Percentiles rank a stretch among this genome's conserved stretches.
Evolutionary conservation across 106 monocot species (phyloP).

Genomic region (Allium fistulosum): DNA sequence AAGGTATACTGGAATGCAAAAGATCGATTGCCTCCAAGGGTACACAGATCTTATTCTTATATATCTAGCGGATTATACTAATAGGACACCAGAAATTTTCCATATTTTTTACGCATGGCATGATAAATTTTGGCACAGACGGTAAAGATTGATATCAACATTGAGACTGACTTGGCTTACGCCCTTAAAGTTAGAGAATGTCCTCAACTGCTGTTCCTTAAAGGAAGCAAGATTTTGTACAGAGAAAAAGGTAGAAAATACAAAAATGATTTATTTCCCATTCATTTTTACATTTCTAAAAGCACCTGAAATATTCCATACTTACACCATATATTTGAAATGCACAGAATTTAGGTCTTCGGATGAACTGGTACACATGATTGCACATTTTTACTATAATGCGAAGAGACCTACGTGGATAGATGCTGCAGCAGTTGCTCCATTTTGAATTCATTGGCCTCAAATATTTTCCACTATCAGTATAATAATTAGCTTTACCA

Average conservation of each 20-base stretch:
- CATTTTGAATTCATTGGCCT: conserved; percentile 7
- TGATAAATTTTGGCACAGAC: conserved; percentile 5
- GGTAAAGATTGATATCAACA: conserved; percentile 27
- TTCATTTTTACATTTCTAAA: too few relatives aligned
- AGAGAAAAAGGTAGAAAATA: conserved; percentile 18
- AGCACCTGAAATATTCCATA: too few relatives aligned
- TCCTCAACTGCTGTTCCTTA: conserved; percentile 20
- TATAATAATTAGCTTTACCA: too few relatives aligned
- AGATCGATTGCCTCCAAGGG: conserved; percentile 88
- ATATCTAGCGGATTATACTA: neutral
- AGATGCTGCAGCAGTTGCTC: conserved; percentile 14
- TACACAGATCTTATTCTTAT: neutral
- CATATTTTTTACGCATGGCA: neutral
- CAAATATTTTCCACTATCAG: neutral
- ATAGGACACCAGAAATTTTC: neutral
- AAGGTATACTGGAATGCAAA: conserved; percentile 90
- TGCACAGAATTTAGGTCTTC: conserved; percentile 16
- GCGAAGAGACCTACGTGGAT: conserved; percentile 21
- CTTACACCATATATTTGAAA: neutral
- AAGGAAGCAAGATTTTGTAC: conserved; percentile 20
- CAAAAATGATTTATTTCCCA: neutral
- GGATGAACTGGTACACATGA: conserved; percentile 22
- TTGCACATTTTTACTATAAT: conserved; percentile 28
- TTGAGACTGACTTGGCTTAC: conserved; percentile 21
- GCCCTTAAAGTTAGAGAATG: conserved; percentile 29